Conservation (phyloP, 768 basidiomycete species). For the Favolaschia claudopus region DNA sequence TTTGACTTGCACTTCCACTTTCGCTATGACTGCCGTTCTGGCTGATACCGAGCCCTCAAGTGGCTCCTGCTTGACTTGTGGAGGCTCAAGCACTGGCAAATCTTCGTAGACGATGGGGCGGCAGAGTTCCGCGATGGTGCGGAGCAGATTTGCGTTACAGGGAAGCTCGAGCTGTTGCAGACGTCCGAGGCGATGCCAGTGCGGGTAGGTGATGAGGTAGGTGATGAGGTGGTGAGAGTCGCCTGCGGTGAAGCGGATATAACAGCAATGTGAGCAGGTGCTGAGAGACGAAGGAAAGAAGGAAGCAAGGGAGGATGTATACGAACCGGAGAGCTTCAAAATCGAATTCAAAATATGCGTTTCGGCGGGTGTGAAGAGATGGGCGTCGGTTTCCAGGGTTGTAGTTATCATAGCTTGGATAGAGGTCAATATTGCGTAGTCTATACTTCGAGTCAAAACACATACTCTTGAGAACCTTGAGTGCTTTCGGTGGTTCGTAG, state of each 20-base stretch:
- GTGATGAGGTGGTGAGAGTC: slow-evolving; percentile 16
- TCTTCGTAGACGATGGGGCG: no score
- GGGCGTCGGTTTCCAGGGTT: background rate
- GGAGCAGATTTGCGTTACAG: background rate
- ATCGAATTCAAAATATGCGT: background rate
- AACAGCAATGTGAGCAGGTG: no score
- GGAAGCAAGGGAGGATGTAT: no score
- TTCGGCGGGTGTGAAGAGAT: slow-evolving; percentile 6
- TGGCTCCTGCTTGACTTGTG: no score
- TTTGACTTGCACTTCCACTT: background rate
- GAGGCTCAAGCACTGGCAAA: no score
- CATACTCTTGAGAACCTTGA: slow-evolving; percentile 14
- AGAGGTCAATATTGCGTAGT: background rate
- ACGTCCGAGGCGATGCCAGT: slow-evolving; percentile 12
- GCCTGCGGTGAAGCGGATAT: background rate
- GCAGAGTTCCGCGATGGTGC: slow-evolving; percentile 5
- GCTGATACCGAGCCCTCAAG: background rate
- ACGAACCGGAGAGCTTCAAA: slow-evolving; percentile 8
- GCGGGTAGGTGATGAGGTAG: slow-evolving; percentile 6
- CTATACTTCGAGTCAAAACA: background rate
- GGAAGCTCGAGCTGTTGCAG: slow-evolving; percentile 6
- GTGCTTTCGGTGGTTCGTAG: slow-evolving; percentile 4
- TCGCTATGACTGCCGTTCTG: background rate
- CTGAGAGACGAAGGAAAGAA: no score
- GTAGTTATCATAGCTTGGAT: slow-evolving; percentile 12